Evolutionary conservation across 148 eudicot genomes (phyloP), one percentile per base, ranked within the genome.

Genomic region (Camellia sinensis): DNA sequence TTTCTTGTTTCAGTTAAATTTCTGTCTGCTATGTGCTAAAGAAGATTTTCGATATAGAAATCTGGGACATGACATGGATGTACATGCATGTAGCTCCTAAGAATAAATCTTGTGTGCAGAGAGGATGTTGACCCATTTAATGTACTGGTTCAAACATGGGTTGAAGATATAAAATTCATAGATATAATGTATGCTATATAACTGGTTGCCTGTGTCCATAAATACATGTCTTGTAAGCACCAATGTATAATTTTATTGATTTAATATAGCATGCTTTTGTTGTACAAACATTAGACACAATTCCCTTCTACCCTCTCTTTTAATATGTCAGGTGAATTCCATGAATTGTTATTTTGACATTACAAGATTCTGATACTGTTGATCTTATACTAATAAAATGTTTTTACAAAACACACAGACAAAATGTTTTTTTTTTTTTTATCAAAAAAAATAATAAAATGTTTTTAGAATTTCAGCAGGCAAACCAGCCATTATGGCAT

Each of bases 1-100:
- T 76, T 63, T 74, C 7, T 48, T 62, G 19, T 46, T 81, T n/a
- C 61, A 70, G 5, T 50, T 77, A 52, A 77, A 56, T 69, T 67
- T 10, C 8, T 62, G n/a, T 21, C 57, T 78, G 73, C 64, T 13
- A 44, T 21, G 14, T 7, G 21, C 41, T 44, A 43, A 29, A 29
- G 73, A 53, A 14, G 21, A 69, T 68, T 19, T 37, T 65, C 29
- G 43, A 65, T 3, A n/a, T 7, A 3, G 77, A 15, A 57, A 74
- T 37, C 14, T 40, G 29, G 9, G 77, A 74, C 56, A 46, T 65
- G 62, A 37, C 14, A 67, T 77, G 62, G 61, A 77, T 15, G 46
- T 48, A 21, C 41, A 46, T 77, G 57, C 57, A 22, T 18, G 29
- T 75, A 19, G 61, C 4, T 43, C 41, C 68, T 43, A 6, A 21